A percentile compares a stretch with the other conserved stretches of the same genome.
These are phyloP conservation scores for Zanthoxylum bungeanum DNA, from an alignment of 345 rosid species.

Conservation along the genomic window DNA sequence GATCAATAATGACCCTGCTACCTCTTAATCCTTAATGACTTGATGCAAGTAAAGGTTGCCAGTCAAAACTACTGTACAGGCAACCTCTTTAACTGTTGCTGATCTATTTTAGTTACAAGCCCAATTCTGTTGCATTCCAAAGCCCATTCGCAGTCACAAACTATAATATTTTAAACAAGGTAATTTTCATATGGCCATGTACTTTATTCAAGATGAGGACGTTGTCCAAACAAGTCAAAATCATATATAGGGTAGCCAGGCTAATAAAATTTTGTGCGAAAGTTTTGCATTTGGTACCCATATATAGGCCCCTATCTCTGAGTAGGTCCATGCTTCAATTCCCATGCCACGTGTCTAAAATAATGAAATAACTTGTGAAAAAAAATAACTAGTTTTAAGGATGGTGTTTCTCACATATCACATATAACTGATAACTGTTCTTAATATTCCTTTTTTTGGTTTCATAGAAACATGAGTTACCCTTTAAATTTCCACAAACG, in stretches of 20 bases:
- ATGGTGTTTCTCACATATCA: neutral
- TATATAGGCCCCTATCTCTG: neutral
- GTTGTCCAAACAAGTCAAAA: neutral
- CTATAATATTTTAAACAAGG: neutral
- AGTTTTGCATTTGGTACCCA: neutral
- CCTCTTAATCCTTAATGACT: too few relatives aligned
- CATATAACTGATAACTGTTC: neutral
- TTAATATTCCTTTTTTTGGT: neutral
- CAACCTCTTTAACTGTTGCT: neutral
- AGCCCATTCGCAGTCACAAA: neutral
- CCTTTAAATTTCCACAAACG: neutral
- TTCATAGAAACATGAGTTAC: neutral
- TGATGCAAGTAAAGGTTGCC: too few relatives aligned
- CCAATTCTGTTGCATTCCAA: neutral
- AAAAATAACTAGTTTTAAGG: neutral
- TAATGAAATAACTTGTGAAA: neutral
- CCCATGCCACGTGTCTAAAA: neutral
- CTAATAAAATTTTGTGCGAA: neutral
- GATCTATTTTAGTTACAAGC: too few relatives aligned
- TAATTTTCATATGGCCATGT: neutral
- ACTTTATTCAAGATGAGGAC: neutral
- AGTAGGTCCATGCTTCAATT: neutral
- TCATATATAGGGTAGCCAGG: neutral
- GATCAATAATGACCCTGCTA: too few relatives aligned
- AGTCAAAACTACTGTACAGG: too few relatives aligned